These are phyloP conservation scores for Zymoseptoria pseudotritici DNA, from an alignment of 2,329 filamentous ascomycete species.

Conservation along the genomic window DNA sequence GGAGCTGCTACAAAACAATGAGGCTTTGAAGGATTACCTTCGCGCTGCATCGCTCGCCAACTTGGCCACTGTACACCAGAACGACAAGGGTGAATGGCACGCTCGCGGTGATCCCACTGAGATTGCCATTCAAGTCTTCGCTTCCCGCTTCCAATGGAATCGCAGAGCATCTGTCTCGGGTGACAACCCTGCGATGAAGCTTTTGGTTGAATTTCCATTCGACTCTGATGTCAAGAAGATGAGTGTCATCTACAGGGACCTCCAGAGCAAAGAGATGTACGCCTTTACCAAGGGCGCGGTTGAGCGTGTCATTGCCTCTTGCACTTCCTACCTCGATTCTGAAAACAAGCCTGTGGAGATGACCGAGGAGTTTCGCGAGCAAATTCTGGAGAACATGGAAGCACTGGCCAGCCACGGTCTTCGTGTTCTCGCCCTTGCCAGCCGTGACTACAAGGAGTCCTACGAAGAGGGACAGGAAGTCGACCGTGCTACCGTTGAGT, in stretches of 20 bases:
- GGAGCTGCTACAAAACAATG: slow-evolving; percentile 39
- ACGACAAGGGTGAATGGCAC: slow-evolving; percentile 52
- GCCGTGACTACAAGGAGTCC: slow-evolving; percentile 33
- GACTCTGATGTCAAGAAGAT: slow-evolving; percentile 70
- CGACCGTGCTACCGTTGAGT: slow-evolving; percentile 57
- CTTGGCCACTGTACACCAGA: slow-evolving; percentile 54
- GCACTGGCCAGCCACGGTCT: slow-evolving; percentile 55
- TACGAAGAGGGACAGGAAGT: slow-evolving; percentile 43
- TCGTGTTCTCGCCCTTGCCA: slow-evolving; percentile 59
- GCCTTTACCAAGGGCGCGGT: slow-evolving; percentile 62
- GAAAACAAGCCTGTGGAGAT: slow-evolving; percentile 41
- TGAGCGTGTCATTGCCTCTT: slow-evolving; percentile 59
- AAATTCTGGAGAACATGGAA: slow-evolving; percentile 62
- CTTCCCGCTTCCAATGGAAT: slow-evolving; percentile 51
- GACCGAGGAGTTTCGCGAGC: slow-evolving; percentile 44
- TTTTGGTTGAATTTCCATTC: slow-evolving; percentile 64
- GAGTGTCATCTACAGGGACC: slow-evolving; percentile 62
- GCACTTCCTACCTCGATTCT: slow-evolving; percentile 38
- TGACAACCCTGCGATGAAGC: slow-evolving; percentile 41
- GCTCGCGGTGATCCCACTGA: slow-evolving; percentile 63
- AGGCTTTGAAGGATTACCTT: slow-evolving; percentile 44
- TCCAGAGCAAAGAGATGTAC: slow-evolving; percentile 42
- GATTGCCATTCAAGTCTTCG: slow-evolving; percentile 68
- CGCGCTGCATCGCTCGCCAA: slow-evolving; percentile 60
- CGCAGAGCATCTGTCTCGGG: slow-evolving; percentile 21